Conservation (phyloP, 345 rosid species). For the Gossypium ekmanianum region DNA sequence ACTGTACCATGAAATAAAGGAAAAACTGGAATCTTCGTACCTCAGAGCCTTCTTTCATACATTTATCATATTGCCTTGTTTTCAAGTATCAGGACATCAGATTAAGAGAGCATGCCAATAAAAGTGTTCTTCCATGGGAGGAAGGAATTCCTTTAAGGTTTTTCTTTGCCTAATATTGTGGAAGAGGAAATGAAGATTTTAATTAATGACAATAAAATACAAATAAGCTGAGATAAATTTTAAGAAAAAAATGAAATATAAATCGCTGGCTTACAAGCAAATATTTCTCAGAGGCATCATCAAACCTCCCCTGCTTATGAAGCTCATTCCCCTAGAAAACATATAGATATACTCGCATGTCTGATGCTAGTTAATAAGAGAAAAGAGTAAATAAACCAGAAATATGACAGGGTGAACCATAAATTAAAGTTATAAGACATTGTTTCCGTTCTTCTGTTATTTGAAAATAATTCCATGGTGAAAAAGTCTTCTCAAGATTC, state of each 20-base stretch:
- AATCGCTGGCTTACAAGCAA: slow-evolving; percentile 53
- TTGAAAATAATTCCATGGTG: neutral
- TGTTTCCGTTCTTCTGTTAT: too few relatives aligned
- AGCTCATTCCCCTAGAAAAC: slow-evolving; percentile 76
- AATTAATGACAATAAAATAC: slow-evolving; percentile 5
- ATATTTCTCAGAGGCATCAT: slow-evolving; percentile 74
- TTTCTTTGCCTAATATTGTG: slow-evolving; percentile 63
- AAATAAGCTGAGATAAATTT: neutral
- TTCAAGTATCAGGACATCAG: slow-evolving; percentile 95
- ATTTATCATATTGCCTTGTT: slow-evolving; percentile 58
- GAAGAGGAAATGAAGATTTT: neutral
- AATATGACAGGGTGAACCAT: neutral
- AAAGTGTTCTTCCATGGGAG: slow-evolving; percentile 53
- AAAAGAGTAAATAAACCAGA: neutral
- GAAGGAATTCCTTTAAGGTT: slow-evolving; percentile 63
- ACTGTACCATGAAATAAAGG: too few relatives aligned
- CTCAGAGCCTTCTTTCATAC: slow-evolving; percentile 85
- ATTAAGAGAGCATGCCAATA: slow-evolving; percentile 80
- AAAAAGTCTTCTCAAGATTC: neutral
- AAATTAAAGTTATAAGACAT: neutral
- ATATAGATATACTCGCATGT: neutral
- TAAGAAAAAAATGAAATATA: neutral
- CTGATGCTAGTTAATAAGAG: slow-evolving; percentile 9
- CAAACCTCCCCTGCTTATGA: slow-evolving; percentile 71
- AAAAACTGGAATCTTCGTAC: slow-evolving; percentile 19